Evolutionary conservation across 805 yeast genomes (phyloP).

Genomic region (Suhomyces pyralidae): DNA sequence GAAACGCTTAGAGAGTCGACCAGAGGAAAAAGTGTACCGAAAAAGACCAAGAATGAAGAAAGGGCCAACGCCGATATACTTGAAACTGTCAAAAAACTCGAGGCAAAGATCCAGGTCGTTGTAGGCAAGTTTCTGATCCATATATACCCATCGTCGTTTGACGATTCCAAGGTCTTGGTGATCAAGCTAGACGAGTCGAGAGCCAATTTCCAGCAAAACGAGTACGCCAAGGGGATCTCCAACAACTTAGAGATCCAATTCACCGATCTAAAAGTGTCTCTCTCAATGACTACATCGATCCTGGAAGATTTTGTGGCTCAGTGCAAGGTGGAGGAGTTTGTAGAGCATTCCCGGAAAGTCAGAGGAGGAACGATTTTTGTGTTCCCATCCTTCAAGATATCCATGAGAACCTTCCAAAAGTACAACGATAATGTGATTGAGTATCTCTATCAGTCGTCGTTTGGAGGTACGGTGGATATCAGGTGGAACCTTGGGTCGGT

Average conservation of each 20-base stretch:
- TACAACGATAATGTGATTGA: slow-evolving; percentile 53
- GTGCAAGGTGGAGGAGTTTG: slow-evolving; percentile 53
- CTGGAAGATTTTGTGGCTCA: slow-evolving; percentile 47
- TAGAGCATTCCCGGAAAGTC: slow-evolving; percentile 53
- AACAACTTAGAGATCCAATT: slow-evolving; percentile 60
- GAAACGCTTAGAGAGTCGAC: slow-evolving; percentile 69
- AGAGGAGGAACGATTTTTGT: slow-evolving; percentile 77
- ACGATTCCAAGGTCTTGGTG: slow-evolving; percentile 73
- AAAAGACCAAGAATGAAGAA: background rate
- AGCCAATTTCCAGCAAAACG: slow-evolving; percentile 52
- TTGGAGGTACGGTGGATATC: slow-evolving; percentile 88
- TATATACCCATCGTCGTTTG: slow-evolving; percentile 78
- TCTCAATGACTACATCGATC: slow-evolving; percentile 56
- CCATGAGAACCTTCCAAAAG: slow-evolving; percentile 73
- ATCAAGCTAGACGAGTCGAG: slow-evolving; percentile 52
- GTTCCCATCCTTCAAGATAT: slow-evolving; percentile 71
- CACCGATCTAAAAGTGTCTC: slow-evolving; percentile 61
- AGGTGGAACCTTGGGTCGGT: slow-evolving; percentile 94
- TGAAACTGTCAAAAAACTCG: slow-evolving; percentile 43
- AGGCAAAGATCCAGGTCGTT: slow-evolving; percentile 64
- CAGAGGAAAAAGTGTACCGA: slow-evolving; percentile 8
- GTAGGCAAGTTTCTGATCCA: slow-evolving; percentile 57
- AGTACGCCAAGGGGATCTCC: slow-evolving; percentile 43
- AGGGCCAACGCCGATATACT: slow-evolving; percentile 14
- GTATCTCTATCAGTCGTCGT: slow-evolving; percentile 64